Evolutionary conservation across 2,329 filamentous ascomycete genomes (phyloP).

Genomic region (Aspergillus terreus): DNA sequence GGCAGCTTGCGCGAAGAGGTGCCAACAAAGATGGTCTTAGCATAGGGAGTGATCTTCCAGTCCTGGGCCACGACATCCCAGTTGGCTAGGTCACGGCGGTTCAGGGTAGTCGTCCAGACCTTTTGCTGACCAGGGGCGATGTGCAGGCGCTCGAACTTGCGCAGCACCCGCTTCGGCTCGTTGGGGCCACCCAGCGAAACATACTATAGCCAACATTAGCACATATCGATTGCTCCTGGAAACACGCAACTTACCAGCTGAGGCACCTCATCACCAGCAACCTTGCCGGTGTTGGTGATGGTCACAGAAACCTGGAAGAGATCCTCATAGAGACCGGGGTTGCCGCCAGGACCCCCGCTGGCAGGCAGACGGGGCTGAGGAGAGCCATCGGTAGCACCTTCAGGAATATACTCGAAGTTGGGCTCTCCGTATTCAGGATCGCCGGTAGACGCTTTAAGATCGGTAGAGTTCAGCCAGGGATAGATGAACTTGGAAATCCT

Average conservation of each 20-base stretch:
- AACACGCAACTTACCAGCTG: conserved; percentile 41
- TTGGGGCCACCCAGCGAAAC: conserved; percentile 73
- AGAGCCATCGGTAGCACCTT: conserved; percentile 48
- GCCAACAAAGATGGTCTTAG: conserved; percentile 60
- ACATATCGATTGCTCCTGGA: neutral
- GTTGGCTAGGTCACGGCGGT: conserved; percentile 77
- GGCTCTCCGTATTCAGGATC: conserved; percentile 54
- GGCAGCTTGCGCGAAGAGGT: conserved; percentile 56
- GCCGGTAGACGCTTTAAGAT: conserved; percentile 49
- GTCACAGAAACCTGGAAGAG: conserved; percentile 48
- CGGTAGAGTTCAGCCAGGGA: conserved; percentile 60
- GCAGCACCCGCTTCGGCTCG: conserved; percentile 64
- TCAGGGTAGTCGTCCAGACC: conserved; percentile 66
- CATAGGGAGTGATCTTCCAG: conserved; percentile 64
- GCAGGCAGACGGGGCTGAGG: conserved; percentile 56
- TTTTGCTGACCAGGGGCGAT: conserved; percentile 66
- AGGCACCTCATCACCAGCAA: conserved; percentile 51
- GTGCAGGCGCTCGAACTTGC: conserved; percentile 74
- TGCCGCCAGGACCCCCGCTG: conserved; percentile 58
- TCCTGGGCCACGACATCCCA: conserved; percentile 80
- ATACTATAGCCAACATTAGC: conserved; percentile 47
- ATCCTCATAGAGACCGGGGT: conserved; percentile 52
- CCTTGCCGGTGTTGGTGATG: conserved; percentile 49
- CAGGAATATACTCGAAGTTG: conserved; percentile 48
- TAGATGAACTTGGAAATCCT: conserved; percentile 58